Evolutionary conservation across 169 alveolate species (phyloP), one percentile per base, ranked within the genome.

Genomic region (Plasmodium cynomolgi): DNA sequence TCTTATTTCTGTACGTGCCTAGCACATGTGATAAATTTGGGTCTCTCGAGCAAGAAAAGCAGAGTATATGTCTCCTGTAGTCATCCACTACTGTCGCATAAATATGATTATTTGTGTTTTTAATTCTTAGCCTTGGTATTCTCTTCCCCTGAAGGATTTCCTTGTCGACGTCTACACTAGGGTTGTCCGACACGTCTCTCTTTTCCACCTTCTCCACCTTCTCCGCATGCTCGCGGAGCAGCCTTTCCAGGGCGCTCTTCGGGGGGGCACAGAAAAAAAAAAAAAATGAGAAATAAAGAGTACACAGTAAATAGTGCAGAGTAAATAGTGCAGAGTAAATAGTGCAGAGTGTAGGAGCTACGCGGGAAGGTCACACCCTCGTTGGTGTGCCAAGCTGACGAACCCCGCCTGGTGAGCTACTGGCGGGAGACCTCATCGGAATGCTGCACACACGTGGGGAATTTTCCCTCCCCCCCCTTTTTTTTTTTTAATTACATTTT

Each of bases 71-170:
- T 31, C 92, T 41, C 23, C 93, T 84, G 62, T 93, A 94, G 34
- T 96, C 97, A 68, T 96, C 97, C 17, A 96, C 93, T 29, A 96
- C 88, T 0, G 97, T 84, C 11, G 97, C 97, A 73, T 92, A 96
- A 84, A 96, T 96, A 80, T 96, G 97, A 54, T 90, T 92, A 37
- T 96, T 50, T 23, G 97, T 92, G 23, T 85, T 90, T 62, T 95
- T 96, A 39, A 96, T 77, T 13, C 97, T 72, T 20, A 96, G 26
- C 34, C 97, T 77, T 71, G 95, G 95, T 29, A 96, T 75, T 56
- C 97, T 68, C 73, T 96, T 95, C 17, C 97, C 97, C 41, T 92
- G 75, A 50, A 79, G 84, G 31, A 96, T 96, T 68, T 96, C 97
- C 39, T 96, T 82, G 83, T 84, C 83, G 47, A 96, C 81, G 79